Percentiles rank a stretch among this genome's conserved stretches.
Conservation (phyloP, 192 early-diverging fungal species). For the Backusella tarrabulga region DNA sequence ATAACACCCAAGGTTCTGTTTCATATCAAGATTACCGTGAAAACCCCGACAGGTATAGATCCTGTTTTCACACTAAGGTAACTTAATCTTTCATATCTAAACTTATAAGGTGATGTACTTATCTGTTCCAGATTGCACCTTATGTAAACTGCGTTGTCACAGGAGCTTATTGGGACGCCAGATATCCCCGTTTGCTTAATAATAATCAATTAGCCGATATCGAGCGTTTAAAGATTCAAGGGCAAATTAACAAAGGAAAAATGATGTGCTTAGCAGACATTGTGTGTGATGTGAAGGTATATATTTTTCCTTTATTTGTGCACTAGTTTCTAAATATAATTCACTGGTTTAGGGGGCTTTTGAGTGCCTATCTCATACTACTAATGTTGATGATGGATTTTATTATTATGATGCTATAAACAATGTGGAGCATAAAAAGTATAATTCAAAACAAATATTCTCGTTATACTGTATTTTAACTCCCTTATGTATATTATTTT, state of each 20-base stretch:
- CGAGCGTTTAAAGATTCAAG: slow-evolving; percentile 54
- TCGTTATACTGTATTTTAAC: slow-evolving; percentile 15
- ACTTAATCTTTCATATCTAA: neutral
- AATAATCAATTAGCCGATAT: slow-evolving; percentile 74
- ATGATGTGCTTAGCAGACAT: slow-evolving; percentile 91
- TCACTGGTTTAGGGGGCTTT: slow-evolving; percentile 70
- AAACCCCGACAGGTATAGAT: slow-evolving; percentile 77
- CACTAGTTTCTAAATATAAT: slow-evolving; percentile 8
- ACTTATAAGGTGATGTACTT: slow-evolving; percentile 2
- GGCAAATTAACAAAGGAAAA: slow-evolving; percentile 53
- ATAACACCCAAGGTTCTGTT: slow-evolving; percentile 53
- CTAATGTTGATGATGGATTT: slow-evolving; percentile 88
- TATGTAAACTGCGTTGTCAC: slow-evolving; percentile 88
- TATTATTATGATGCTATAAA: slow-evolving; percentile 88
- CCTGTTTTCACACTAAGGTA: slow-evolving; percentile 77
- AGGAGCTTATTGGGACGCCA: slow-evolving; percentile 91
- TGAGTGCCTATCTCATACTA: slow-evolving; percentile 90
- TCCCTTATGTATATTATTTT: too few species aligned
- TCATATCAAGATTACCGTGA: slow-evolving; percentile 67
- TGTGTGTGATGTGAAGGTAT: slow-evolving; percentile 87
- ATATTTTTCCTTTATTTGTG: neutral
- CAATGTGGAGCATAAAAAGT: slow-evolving; percentile 69
- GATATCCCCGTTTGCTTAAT: slow-evolving; percentile 88
- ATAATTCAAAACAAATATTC: neutral
- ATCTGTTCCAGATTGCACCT: slow-evolving; percentile 70